Evolutionary conservation across 371 early-diverging fungal genomes (phyloP).

Genomic region (Lichtheimia ornata): DNA sequence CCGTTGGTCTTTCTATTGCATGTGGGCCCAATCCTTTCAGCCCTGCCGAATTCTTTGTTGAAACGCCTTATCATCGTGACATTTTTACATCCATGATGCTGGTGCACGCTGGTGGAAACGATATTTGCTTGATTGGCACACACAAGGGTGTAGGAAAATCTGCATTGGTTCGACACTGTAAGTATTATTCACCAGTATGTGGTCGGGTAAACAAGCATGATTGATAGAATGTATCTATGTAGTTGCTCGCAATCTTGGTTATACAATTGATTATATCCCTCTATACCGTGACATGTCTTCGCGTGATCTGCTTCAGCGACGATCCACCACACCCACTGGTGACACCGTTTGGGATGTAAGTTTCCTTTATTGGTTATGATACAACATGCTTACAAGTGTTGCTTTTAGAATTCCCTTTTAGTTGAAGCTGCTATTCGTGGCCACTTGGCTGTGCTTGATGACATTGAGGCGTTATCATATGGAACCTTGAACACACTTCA

Average conservation of each 20-base stretch:
- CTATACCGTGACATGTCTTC: conserved; percentile 86
- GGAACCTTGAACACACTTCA: conserved; percentile 75
- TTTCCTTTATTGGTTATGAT: neutral
- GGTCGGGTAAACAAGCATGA: neutral
- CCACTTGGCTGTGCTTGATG: conserved; percentile 74
- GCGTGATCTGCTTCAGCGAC: conserved; percentile 80
- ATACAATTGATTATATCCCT: conserved; percentile 71
- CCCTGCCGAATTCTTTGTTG: conserved; percentile 66
- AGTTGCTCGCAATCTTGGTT: conserved; percentile 71
- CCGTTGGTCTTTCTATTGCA: conserved; percentile 39
- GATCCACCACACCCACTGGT: conserved; percentile 72
- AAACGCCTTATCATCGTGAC: conserved; percentile 69
- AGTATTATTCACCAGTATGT: conserved; percentile 6
- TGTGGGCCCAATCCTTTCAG: conserved; percentile 56
- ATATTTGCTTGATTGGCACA: conserved; percentile 75
- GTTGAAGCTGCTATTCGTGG: conserved; percentile 80
- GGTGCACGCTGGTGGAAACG: conserved; percentile 65
- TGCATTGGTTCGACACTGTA: conserved; percentile 66
- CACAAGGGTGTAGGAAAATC: conserved; percentile 81
- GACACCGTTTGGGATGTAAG: conserved; percentile 72
- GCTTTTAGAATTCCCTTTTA: conserved; percentile 56
- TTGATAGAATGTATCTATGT: neutral
- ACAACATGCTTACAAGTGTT: neutral
- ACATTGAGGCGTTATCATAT: conserved; percentile 72
- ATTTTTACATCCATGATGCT: conserved; percentile 69